Conservation (phyloP, 2,329 filamentous ascomycete species). For the Sclerotinia glacialis region DNA sequence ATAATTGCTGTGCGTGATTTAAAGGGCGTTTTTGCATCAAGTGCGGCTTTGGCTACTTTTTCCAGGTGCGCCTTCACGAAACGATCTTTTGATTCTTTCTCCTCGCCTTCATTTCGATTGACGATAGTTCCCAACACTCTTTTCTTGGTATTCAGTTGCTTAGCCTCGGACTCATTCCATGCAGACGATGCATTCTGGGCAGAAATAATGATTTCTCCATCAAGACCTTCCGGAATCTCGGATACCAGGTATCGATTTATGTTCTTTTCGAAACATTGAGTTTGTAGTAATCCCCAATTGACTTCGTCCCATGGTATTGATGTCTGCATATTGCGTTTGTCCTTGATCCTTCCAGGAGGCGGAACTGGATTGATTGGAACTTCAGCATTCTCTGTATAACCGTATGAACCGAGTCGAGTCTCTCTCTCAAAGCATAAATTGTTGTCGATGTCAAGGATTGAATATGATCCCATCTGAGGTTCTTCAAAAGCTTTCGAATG, state of each 20-base stretch:
- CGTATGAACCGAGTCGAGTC: conserved; percentile 67
- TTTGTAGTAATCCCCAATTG: conserved; percentile 69
- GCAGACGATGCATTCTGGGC: neutral
- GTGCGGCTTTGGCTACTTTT: neutral
- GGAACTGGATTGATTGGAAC: rapidly evolving
- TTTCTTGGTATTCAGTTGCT: neutral
- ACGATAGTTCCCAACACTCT: neutral
- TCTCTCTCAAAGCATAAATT: conserved; percentile 67
- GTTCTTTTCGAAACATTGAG: conserved; percentile 64
- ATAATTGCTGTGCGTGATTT: conserved; percentile 65
- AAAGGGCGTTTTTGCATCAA: neutral
- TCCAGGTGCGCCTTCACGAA: conserved; percentile 1
- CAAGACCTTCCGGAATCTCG: neutral
- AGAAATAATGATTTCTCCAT: neutral
- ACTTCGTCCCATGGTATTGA: conserved; percentile 58
- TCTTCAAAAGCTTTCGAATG: conserved; percentile 57
- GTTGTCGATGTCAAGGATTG: conserved; percentile 57
- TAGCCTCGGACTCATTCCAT: neutral
- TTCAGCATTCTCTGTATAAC: conserved; percentile 45
- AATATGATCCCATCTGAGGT: conserved; percentile 62
- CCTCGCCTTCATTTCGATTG: neutral
- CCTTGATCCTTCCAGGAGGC: neutral
- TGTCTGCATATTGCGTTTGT: conserved; percentile 7
- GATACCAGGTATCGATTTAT: conserved; percentile 48
- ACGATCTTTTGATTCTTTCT: neutral